Percentiles rank a stretch among this genome's conserved stretches.
Conservation (phyloP, 306 rosid genomes). For the Elaeagnus macrophylla region DNA sequence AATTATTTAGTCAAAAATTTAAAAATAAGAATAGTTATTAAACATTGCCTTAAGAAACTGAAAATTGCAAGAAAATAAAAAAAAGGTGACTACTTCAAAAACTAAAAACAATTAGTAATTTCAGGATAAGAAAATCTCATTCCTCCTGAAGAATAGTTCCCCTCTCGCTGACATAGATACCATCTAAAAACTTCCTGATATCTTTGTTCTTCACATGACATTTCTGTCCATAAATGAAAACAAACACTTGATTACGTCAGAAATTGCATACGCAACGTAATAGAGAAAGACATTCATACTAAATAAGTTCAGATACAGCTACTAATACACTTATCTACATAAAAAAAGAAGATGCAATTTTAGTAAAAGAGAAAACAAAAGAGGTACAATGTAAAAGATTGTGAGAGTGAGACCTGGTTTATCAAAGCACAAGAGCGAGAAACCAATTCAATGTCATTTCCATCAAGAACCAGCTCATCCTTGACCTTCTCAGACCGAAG, state of each 20-base stretch:
- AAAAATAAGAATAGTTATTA: too few species aligned
- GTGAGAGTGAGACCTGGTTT: conserved; percentile 30
- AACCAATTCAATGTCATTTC: conserved; percentile 26
- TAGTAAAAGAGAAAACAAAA: too few species aligned
- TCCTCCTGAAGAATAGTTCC: conserved; percentile 31
- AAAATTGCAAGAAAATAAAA: too few species aligned
- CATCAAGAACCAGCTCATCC: conserved; percentile 44
- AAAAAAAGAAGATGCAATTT: too few species aligned
- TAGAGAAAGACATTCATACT: background rate
- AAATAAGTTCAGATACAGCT: background rate
- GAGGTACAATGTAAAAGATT: background rate
- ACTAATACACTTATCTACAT: background rate
- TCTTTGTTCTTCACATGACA: conserved; percentile 54
- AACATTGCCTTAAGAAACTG: too few species aligned
- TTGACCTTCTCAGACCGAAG: conserved; percentile 51
- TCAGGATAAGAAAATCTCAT: background rate
- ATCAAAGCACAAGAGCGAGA: conserved; percentile 33
- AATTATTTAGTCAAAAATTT: too few species aligned
- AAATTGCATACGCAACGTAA: background rate
- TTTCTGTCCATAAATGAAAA: conserved; percentile 29
- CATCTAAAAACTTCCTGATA: conserved; percentile 42
- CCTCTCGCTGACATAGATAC: conserved; percentile 9
- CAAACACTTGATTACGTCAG: background rate
- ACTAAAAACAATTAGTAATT: too few species aligned
- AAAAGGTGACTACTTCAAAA: too few species aligned